Evolutionary conservation across 2,329 filamentous ascomycete species (phyloP), one percentile per base, ranked within the genome.

Genomic region (Venturia oleaginea): DNA sequence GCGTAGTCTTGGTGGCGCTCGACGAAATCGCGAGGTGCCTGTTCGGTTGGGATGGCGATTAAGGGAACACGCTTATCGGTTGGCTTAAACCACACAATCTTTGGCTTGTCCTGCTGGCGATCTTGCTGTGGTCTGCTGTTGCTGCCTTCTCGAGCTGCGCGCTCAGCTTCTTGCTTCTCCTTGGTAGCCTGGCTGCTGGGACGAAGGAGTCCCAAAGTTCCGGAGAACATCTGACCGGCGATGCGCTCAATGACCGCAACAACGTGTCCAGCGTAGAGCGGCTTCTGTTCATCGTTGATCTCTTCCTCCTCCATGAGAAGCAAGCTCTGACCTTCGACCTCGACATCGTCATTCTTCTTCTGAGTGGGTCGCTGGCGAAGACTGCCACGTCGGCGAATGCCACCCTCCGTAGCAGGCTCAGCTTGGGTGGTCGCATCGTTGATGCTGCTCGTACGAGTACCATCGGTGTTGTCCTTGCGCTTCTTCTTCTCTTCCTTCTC

Each of bases 401-500:
- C 91, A 71, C 92, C 92, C 71, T 97, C 93, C 80, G 68, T 84
- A 83, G 73, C 89, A 84, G 74, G 75, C 78, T 84, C 74, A 73
- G 79, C 78, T 79, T 86, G 74, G 27, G 79, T 81, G 24, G 79
- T 82, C 27, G 79, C 79, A 67, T 86, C 83, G 71, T 84, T 86
- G 71, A 86, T 90, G 68, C 85, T 89, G 67, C 89, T 89, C 68
- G 88, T 88, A 68, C 93, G 87, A 66, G 91, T 92, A 74, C 97
- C 94, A 57, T 57, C 51, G 40, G 92, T 95, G 66, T 97, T 96
- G 73, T 99, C 94, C 82, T 99, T 99, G 76, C 94, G 90, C 81
- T 97, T 99, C 86, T 99, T 99, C 84, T 99, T 99, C 76, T 99
- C 94, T 78, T 99, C 94, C 76, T 99, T 99, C 77, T 99, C 94